phyloP scores from a whole-genome alignment of 2,329 filamentous ascomycete genomes.

The Aspergillus hiratsukae region DNA sequence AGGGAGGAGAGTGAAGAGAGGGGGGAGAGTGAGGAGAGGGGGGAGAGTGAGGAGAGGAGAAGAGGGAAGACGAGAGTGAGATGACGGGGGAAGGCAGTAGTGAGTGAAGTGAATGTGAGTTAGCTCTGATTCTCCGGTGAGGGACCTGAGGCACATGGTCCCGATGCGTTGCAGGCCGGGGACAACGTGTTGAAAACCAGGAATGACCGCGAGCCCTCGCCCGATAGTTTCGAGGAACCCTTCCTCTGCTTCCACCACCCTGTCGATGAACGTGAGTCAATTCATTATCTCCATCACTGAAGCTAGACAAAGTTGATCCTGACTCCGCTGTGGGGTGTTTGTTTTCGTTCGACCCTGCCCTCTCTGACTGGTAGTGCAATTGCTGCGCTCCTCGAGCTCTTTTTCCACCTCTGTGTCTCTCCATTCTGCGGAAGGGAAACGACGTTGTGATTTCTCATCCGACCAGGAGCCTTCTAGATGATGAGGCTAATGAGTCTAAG shows the following conservation, averaged over 20 bases:
- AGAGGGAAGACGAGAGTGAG: background rate
- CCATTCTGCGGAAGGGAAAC: background rate
- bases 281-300: background rate
- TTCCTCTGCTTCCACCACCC: background rate
- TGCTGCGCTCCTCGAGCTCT: background rate
- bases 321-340: background rate
- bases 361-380: background rate
- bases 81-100: background rate
- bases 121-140: background rate
- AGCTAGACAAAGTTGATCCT: background rate
- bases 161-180: background rate
- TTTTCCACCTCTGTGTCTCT: background rate
- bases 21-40: background rate
- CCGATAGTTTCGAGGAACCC: background rate
- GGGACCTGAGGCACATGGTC: background rate
- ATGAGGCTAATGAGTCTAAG: background rate
- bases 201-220: background rate
- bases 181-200: background rate
- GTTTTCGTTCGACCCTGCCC: background rate
- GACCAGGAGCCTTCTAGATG: background rate
- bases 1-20: constrained; percentile 2
- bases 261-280: background rate
- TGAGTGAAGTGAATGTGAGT: background rate
- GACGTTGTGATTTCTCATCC: background rate
- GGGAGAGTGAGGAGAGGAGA: constrained; percentile 4